Evolutionary conservation across 1,284 basidiomycete genomes (phyloP), one percentile per base, ranked within the genome.

Genomic region (Polyporus tsugae): DNA sequence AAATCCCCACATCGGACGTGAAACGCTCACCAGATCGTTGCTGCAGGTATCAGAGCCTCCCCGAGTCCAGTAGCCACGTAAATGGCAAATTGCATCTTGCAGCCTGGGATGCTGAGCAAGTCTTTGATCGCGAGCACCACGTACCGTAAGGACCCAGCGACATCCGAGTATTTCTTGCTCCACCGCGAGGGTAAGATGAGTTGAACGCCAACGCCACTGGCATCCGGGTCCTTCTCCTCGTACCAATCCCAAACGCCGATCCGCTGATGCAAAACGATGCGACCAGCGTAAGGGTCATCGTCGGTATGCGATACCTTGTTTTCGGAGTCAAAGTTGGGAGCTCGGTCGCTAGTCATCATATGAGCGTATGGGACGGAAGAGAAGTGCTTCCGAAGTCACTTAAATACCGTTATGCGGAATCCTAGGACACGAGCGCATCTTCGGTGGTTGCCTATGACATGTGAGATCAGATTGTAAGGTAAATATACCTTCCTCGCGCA

Each of bases 221-320:
- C 75, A 62, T 81, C 78, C 22, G 82, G 78, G 55, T 81, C 76
- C 33, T 79, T 81, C 73, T 91, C 87, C 74, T 91, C 85, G 76
- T 92, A 93, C 53, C 91, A 77, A 75, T 93, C 90, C 91, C 91
- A 93, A 38, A 92, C 86, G 57, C 91, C 91, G 36, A 91, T 70
- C 39, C 81, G 82, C 4, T 84, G 86, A 73, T 91, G 89, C 66
- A 85, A 86, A 70, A 92, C 85, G 36, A 67, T n/a, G 22, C 65
- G 65, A 2, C 44, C 55, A 15, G 65, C 55, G 13, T 63, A 67
- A 6, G 46, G 62, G 33, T 53, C 11, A 15, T 33, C 29, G 29
- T 29, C 11, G 29, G 1, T 17, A 19, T 33, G 52, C 25, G 15
- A 53, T 5, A 33, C 52, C 29, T 33, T 3, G 52, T 53, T 7